phyloP scores from a whole-genome alignment of 345 rosid species.

The Psidium guajava region DNA sequence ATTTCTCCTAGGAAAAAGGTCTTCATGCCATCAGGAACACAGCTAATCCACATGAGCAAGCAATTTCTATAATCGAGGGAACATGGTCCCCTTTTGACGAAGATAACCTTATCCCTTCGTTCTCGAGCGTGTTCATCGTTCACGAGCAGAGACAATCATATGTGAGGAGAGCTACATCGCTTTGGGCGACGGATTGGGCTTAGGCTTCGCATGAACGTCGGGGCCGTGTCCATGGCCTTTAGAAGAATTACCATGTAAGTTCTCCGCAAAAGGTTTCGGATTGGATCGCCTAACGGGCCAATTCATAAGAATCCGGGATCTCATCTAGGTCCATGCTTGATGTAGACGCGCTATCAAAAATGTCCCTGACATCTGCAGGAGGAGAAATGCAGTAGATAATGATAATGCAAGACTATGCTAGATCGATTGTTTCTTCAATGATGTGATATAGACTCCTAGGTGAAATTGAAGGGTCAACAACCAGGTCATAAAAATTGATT shows the following conservation, averaged over 20 bases:
- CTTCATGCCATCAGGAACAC: background rate
- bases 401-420: background rate
- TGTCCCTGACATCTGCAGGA: background rate
- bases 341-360: background rate
- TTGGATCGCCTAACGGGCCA: background rate
- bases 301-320: background rate
- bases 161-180: background rate
- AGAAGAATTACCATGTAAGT: background rate
- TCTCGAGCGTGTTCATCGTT: background rate
- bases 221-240: background rate
- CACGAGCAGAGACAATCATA: background rate
- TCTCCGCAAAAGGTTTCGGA: background rate
- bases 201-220: background rate
- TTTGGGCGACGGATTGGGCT: background rate
- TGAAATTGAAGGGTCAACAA: too few species aligned
- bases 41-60: background rate
- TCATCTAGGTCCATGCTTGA: accelerated
- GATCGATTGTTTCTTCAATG: background rate
- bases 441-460: too few species aligned
- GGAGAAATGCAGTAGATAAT: too few species aligned
- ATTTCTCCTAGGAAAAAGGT: background rate
- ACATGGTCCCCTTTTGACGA: background rate
- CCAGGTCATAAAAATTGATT: too few species aligned
- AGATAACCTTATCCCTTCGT: background rate
- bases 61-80: too few species aligned